These are phyloP conservation scores for Aspergillus conjunctus DNA, from an alignment of 495 filamentous ascomycete species.

Conservation along the genomic window DNA sequence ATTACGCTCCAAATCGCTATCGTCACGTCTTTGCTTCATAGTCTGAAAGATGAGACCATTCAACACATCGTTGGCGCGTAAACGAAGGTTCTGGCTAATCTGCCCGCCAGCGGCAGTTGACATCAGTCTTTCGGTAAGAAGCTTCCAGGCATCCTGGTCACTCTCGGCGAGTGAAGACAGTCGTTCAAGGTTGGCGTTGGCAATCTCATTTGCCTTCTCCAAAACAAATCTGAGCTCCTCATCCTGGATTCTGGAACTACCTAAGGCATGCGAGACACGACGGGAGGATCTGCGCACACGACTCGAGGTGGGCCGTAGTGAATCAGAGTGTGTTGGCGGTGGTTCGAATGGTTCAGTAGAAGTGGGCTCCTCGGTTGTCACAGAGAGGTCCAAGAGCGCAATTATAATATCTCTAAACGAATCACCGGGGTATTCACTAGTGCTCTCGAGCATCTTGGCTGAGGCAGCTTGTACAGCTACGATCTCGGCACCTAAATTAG, in stretches of 20 bases:
- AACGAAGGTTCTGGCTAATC: slow-evolving; percentile 61
- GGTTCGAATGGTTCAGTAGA: slow-evolving; percentile 33
- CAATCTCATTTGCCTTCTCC: slow-evolving; percentile 77
- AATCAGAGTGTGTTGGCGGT: slow-evolving; percentile 22
- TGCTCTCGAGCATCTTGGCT: slow-evolving; percentile 84
- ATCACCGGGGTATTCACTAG: slow-evolving; percentile 78
- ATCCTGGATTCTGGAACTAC: slow-evolving; percentile 48
- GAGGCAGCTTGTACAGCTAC: slow-evolving; percentile 88
- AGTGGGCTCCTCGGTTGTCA: slow-evolving; percentile 37
- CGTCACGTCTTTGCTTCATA: slow-evolving; percentile 37
- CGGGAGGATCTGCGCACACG: slow-evolving; percentile 58
- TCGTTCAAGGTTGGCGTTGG: slow-evolving; percentile 75
- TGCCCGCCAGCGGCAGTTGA: slow-evolving; percentile 56
- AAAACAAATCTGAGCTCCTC: slow-evolving; percentile 68
- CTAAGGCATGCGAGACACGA: slow-evolving; percentile 55
- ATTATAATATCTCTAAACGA: slow-evolving; percentile 77
- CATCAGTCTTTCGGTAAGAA: slow-evolving; percentile 71
- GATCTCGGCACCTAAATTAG: slow-evolving; percentile 74
- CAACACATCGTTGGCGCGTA: slow-evolving; percentile 72
- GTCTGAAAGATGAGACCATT: slow-evolving; percentile 67
- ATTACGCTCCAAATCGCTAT: slow-evolving; percentile 39
- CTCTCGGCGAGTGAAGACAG: slow-evolving; percentile 62
- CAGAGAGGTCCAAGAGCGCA: slow-evolving; percentile 69
- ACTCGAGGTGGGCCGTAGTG: slow-evolving; percentile 36
- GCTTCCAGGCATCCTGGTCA: slow-evolving; percentile 70